A percentile compares a stretch with the other conserved stretches of the same genome.
phyloP scores from a whole-genome alignment of 2,329 filamentous ascomycete genomes.

The Penicillium sp. region DNA sequence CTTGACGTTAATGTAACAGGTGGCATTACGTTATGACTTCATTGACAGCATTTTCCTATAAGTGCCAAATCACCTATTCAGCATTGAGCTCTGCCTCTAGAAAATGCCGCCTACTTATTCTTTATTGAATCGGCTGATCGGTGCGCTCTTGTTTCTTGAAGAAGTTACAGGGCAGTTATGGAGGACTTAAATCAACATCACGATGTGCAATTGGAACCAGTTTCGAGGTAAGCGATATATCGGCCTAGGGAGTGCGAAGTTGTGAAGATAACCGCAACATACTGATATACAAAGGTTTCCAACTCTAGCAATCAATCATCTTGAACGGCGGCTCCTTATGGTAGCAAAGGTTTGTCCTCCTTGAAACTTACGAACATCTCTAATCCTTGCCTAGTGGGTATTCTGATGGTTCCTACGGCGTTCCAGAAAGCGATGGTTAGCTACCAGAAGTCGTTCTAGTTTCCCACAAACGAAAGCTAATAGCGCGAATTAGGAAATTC shows the following conservation, averaged over 20 bases:
- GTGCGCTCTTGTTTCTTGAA: not conserved
- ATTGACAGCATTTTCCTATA: no score
- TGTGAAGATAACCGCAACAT: constrained; percentile 11
- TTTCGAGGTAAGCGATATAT: constrained; percentile 32
- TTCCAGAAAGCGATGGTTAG: constrained; percentile 43
- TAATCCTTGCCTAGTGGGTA: constrained; percentile 33
- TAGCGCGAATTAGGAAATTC: not conserved
- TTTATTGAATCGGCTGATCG: not conserved
- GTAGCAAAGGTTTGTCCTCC: constrained; percentile 45
- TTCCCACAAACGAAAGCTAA: not conserved
- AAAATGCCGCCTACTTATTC: no score
- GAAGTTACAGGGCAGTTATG: constrained; percentile 36
- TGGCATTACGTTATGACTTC: no score
- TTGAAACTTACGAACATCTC: not conserved
- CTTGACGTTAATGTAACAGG: no score
- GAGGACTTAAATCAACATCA: constrained; percentile 52
- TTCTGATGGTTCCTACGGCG: constrained; percentile 40
- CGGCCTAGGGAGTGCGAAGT: no score
- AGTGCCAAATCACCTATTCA: no score
- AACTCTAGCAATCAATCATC: constrained; percentile 60
- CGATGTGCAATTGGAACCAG: constrained; percentile 56
- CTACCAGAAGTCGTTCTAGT: not conserved
- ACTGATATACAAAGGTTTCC: constrained; percentile 45
- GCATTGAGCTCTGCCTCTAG: no score
- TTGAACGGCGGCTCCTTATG: constrained; percentile 58